phyloP scores from a whole-genome alignment of 1,139 yeast species.

The Fermentozyma sake region DNA sequence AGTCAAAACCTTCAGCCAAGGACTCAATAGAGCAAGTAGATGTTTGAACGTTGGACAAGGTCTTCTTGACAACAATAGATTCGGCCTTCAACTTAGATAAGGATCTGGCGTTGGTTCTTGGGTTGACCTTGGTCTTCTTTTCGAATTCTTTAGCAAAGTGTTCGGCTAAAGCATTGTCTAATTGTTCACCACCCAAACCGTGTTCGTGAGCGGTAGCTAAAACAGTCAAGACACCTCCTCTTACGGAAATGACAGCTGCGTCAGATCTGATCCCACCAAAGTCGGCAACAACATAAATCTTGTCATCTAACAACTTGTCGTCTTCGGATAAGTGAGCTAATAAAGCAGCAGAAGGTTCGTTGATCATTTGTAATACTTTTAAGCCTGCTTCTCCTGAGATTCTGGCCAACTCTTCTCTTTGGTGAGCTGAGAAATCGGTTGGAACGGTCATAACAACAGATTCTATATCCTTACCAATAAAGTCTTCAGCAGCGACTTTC shows the following conservation, averaged over 20 bases:
- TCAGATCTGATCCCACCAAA: constrained; percentile 97
- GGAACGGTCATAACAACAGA: constrained; percentile 91
- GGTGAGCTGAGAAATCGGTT: constrained; percentile 74
- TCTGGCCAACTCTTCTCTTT: constrained; percentile 58
- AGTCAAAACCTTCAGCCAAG: constrained; percentile 89
- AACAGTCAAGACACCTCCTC: constrained; percentile 91
- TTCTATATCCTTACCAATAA: constrained; percentile 74
- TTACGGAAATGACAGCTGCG: constrained; percentile 87
- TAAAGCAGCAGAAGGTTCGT: constrained; percentile 91
- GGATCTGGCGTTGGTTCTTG: constrained; percentile 77
- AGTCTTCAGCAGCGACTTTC: constrained; percentile 88
- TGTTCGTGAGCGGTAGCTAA: constrained; percentile 82
- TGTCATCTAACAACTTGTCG: constrained; percentile 60
- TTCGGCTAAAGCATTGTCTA: constrained; percentile 78
- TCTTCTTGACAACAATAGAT: constrained; percentile 82
- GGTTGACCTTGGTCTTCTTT: constrained; percentile 79
- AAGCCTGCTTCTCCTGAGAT: constrained; percentile 72
- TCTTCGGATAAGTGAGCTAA: constrained; percentile 68
- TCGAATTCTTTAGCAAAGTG: constrained; percentile 90
- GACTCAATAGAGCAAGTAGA: constrained; percentile 95
- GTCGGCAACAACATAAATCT: constrained; percentile 87
- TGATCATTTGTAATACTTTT: constrained; percentile 78
- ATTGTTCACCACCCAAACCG: constrained; percentile 81
- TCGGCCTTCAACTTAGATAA: constrained; percentile 85
- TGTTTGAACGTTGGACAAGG: constrained; percentile 83